phyloP scores from a whole-genome alignment of 495 filamentous ascomycete species.

The Aspergillus ostianus region DNA sequence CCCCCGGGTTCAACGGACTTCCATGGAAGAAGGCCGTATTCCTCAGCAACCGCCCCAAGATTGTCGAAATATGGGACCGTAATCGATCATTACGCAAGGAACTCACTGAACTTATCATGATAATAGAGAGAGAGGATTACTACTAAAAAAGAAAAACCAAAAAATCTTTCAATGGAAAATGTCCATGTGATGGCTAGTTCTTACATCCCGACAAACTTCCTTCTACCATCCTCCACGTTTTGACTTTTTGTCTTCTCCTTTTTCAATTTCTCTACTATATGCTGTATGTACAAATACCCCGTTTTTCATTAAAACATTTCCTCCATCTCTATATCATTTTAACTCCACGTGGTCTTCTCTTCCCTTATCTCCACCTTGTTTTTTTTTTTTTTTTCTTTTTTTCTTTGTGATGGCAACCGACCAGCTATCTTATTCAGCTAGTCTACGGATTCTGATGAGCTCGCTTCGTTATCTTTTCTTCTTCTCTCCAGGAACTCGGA shows the following conservation, averaged over 20 bases:
- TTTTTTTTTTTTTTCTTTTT: not conserved
- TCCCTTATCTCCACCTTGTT: not conserved
- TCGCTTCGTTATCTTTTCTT: too few relatives aligned
- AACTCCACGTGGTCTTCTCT: constrained; percentile 6
- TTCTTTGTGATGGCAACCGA: not conserved
- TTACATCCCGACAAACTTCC: not conserved
- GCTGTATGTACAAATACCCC: constrained; percentile 27
- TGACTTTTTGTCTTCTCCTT: constrained; percentile 20
- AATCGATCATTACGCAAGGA: constrained; percentile 45
- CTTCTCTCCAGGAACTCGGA: constrained; percentile 1
- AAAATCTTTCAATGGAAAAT: constrained; percentile 8
- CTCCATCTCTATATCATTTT: constrained; percentile 14
- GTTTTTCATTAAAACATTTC: constrained; percentile 5
- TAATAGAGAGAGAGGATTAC: constrained; percentile 43
- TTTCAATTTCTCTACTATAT: constrained; percentile 4
- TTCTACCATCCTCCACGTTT: constrained; percentile 10
- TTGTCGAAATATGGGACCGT: constrained; percentile 44
- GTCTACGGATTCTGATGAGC: not conserved
- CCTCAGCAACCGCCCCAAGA: constrained; percentile 39
- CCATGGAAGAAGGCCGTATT: constrained; percentile 46
- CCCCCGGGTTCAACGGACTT: constrained; percentile 31
- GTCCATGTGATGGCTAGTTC: not conserved
- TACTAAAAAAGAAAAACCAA: constrained; percentile 22
- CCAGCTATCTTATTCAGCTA: too few relatives aligned
- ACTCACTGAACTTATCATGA: constrained; percentile 46